phyloP scores from a whole-genome alignment of 805 yeast species.

The Candida chilensis region DNA sequence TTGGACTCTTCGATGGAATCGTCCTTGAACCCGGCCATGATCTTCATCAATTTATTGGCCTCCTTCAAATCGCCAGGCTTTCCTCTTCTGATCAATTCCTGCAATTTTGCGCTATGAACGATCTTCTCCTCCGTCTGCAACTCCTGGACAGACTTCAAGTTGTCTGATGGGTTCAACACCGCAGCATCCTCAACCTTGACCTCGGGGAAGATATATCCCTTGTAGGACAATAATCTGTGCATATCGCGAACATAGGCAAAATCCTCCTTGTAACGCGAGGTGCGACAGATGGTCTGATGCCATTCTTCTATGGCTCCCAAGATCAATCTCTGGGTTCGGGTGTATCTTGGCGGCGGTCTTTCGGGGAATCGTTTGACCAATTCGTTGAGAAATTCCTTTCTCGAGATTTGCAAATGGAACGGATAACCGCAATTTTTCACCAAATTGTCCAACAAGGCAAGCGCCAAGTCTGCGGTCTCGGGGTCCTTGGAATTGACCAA shows the following conservation, averaged over 20 bases:
- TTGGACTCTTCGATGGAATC: conserved; percentile 68
- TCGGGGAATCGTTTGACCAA: conserved; percentile 92
- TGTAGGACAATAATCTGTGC: conserved; percentile 83
- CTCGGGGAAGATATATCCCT: conserved; percentile 92
- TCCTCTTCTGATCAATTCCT: conserved; percentile 91
- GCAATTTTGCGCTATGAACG: conserved; percentile 91
- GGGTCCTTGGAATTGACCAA: conserved; percentile 77
- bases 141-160: conserved; percentile 81
- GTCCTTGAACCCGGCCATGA: conserved; percentile 95
- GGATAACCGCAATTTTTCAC: conserved; percentile 99
- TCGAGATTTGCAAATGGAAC: conserved; percentile 85
- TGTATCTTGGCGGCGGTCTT: conserved; percentile 79
- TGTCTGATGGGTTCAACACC: conserved; percentile 84
- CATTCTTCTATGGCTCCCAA: conserved; percentile 93
- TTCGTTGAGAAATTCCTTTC: conserved; percentile 91
- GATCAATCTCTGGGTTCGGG: conserved; percentile 75
- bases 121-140: conserved; percentile 86
- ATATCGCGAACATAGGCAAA: conserved; percentile 88
- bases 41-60: conserved; percentile 94
- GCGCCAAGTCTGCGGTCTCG: conserved; percentile 76
- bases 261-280: conserved; percentile 85
- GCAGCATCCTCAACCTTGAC: conserved; percentile 86
- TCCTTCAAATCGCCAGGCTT: conserved; percentile 92
- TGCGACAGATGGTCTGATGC: conserved; percentile 90
- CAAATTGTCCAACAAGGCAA: conserved; percentile 76